Conservation (phyloP, 2,329 filamentous ascomycete genomes). For the Botryosphaeria agaves region DNA sequence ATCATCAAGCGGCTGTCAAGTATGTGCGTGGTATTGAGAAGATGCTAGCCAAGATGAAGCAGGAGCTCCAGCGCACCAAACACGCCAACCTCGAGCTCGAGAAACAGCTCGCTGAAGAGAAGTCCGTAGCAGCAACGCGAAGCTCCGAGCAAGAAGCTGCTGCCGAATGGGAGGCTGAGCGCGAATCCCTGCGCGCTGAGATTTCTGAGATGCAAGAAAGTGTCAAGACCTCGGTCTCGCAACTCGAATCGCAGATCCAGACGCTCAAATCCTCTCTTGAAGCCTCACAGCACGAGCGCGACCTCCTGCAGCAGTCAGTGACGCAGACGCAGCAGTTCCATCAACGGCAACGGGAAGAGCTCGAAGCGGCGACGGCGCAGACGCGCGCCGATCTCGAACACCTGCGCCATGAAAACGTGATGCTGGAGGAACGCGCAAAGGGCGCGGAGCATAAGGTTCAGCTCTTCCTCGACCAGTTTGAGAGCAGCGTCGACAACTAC, state of each 20-base stretch:
- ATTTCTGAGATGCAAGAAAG: slow-evolving; percentile 53
- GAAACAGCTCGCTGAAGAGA: slow-evolving; percentile 47
- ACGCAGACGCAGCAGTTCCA: slow-evolving; percentile 31
- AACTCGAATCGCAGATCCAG: slow-evolving; percentile 55
- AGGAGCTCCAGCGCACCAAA: slow-evolving; percentile 89
- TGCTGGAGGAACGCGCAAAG: slow-evolving; percentile 66
- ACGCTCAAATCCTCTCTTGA: slow-evolving; percentile 54
- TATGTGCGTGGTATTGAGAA: slow-evolving; percentile 98
- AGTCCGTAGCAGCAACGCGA: too few species aligned
- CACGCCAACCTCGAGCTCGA: slow-evolving; percentile 68
- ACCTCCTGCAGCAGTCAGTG: slow-evolving; percentile 40
- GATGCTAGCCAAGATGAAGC: slow-evolving; percentile 97
- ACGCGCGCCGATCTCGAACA: slow-evolving; percentile 57
- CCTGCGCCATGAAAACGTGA: slow-evolving; percentile 63
- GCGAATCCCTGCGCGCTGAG: slow-evolving; percentile 46
- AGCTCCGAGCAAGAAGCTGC: slow-evolving; percentile 18
- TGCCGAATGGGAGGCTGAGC: slow-evolving; percentile 60
- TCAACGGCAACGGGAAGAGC: slow-evolving; percentile 21
- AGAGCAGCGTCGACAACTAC: slow-evolving; percentile 86
- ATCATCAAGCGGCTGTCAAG: slow-evolving; percentile 94
- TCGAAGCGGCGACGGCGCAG: slow-evolving; percentile 36
- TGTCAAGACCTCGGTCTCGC: slow-evolving; percentile 44
- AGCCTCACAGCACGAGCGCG: slow-evolving; percentile 48
- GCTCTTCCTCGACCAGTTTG: slow-evolving; percentile 84
- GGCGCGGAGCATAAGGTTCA: slow-evolving; percentile 91